Base-by-base conservation (phyloP, 2,329 filamentous ascomycete genomes). In the Escovopsis sp. region DNA sequence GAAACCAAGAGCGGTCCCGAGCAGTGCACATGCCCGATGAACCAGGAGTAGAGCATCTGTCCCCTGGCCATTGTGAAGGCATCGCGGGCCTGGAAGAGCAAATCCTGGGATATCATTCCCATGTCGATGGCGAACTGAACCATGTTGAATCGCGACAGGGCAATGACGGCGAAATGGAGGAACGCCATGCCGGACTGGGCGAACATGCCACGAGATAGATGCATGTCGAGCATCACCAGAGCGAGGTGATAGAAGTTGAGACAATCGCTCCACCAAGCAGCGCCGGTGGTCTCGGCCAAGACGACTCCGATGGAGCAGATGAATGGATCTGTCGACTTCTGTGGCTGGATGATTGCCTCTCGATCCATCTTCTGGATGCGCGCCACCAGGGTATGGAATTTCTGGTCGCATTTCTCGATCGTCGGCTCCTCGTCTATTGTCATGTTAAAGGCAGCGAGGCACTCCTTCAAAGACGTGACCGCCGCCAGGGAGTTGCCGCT, bases 331-430 rank as follows among this genome's bases (percentile, higher is more conserved):
- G 64, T 65, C 1, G 62, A 56, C 15, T 61, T 56, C 12, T 59
- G 52, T n/a, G 63, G 61, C 34, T 61, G 62, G 38, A 74, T 49
- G 2, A 78, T 53, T 5, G 66, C 58, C 6, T 61, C 51, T 26
- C 62, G 64, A 36, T 77, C 77, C 59, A 72, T 72, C 36, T 64
- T 69, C 54, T 73, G 70, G 11, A 87, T 70, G 52, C 70, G 70
- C 3, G 68, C 58, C n/a, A 73, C 70, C 15, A 82, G 63, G 41
- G 70, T 67, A 49, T 78, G 70, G 52, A 91, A 94, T 42, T 81
- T 76, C 15, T 65, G 63, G 55, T 95, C 88, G 53, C 85, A 93
- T 51, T 82, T 75, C 50, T 88, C 78, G 57, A 79, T 87, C 0
- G 74, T 80, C 2, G 80, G 80, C 3, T 76, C 66, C 2, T 78